Base-by-base conservation (phyloP, 2,329 filamentous ascomycete genomes). In the Cladosporium sp. region DNA sequence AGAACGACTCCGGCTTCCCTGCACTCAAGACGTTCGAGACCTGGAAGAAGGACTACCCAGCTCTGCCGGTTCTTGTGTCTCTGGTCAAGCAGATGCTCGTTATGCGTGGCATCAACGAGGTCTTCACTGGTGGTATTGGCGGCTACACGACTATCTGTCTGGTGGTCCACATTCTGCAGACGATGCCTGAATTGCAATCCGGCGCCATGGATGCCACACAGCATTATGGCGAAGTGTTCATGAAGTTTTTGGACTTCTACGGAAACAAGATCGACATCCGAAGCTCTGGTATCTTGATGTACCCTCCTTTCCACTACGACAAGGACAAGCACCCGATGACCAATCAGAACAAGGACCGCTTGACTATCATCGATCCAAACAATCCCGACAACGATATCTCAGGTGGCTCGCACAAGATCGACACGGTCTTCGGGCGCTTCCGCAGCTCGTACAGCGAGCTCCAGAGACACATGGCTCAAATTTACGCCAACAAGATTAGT, bases 81-180 rank as follows among this genome's bases (percentile, higher is more conserved):
- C 66, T 97, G 20, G 79, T 98, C 69, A 98, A 98, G 72, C 93
- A 98, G 58, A 91, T 94, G 53, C 74, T 98, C 20, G 77, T 86
- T 32, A 94, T 98, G 82, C 83, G 90, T 54, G 88, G 85, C 1
- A 75, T 96, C 46, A 96, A 96, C 59, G 93, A 98, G 67, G 91
- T 95, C 3, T 86, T 88, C 35, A 88, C 83, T 53, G 93, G 93
- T 50, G 93, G 93, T 2, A 82, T 98, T 46, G 93, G 93, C 48
- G 93, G 93, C 2, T 97, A 96, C 65, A 88, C 90, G 1, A 86
- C 95, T 56, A 96, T 92, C 50, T 98, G 93, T 72, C 76, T 98
- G 55, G 88, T 96, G 5, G 88, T 93, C 52, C 93, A 87, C 72
- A 83, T 95, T 68, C 72, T 97, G 40, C 87, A 95, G 42, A 51